Base-by-base conservation (phyloP, 202 grass and related monocot genomes). In the Setaria viridis region DNA sequence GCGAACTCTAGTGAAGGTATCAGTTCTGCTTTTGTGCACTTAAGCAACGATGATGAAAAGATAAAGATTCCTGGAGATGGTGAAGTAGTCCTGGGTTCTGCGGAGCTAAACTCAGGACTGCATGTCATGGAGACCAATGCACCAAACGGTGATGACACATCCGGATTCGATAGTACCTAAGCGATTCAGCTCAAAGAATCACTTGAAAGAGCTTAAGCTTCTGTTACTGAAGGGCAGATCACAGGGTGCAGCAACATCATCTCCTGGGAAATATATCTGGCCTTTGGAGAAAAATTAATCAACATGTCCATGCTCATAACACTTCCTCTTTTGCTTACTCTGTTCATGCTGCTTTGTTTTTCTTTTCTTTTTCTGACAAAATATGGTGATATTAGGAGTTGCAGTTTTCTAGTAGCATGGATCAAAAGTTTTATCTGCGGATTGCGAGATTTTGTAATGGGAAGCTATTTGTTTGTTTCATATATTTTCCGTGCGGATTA, bases 31-130 rank as follows among this genome's bases (percentile, higher is more conserved):
- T 74, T 67, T 11, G 53, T 34, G 35, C 54, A 78, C 20, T 43
- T 67, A 30, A 19, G 50, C 53, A 65, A 47, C 51, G 50, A 19
- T 15, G 60, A n/a, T 19, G 45, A 37, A 15, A 11, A 29, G 8
- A 54, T 54, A 21, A 30, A 53, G 41, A 78, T 82, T 6, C 60
- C 78, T 57, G 47, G 15, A 58, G 57, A 78, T 45, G 20, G 65
- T 45, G 56, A 82, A 53, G 21, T 45, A 25, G 33, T 56, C 7
- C 16, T 85, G 12, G 41, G 81, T 14, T 20, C 50, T 49, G 19
- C 3, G 9, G 60, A 45, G 21, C 19, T 70, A 20, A 73, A 78
- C 34, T 79, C 59, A 5, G 68, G 68, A 53, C 12, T 25, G 3
- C 46, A 14, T 47, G 37, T 65, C 72, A 10, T 78, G 2, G 49